Evolutionary conservation across 108 stramenopile species (phyloP).

Genomic region (Mediolabrus comicus): DNA sequence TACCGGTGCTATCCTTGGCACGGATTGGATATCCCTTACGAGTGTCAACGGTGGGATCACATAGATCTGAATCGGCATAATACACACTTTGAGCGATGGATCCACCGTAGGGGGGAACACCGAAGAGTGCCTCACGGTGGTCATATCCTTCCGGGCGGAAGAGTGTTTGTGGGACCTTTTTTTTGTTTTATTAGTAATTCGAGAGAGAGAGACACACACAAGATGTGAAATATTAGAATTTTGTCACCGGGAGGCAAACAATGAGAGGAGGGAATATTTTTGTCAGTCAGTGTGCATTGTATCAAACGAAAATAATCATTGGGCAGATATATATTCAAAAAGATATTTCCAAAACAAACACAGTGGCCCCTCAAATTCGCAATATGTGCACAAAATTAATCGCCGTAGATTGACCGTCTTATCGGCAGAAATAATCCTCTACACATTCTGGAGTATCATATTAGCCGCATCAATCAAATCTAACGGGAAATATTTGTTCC

Average conservation of each 20-base stretch:
- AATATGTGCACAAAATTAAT: not conserved
- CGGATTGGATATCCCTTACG: slow-evolving; percentile 66
- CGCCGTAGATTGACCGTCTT: not conserved
- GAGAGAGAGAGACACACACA: not conserved
- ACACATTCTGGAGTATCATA: not conserved
- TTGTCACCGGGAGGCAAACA: not conserved
- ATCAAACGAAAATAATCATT: not conserved
- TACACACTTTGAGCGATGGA: slow-evolving; percentile 85
- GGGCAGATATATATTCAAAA: not conserved
- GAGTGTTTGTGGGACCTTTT: slow-evolving; percentile 55
- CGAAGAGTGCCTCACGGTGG: slow-evolving; percentile 93
- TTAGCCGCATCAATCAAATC: too few species aligned
- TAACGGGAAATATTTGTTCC: too few species aligned
- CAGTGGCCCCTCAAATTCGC: not conserved
- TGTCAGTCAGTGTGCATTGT: not conserved
- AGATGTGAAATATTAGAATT: not conserved
- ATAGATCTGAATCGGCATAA: slow-evolving; percentile 74
- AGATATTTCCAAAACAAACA: not conserved
- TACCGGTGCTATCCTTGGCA: slow-evolving; percentile 46
- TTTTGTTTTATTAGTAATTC: too few species aligned
- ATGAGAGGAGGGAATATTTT: too few species aligned
- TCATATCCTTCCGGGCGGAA: slow-evolving; percentile 75
- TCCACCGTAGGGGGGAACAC: slow-evolving; percentile 89
- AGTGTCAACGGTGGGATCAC: slow-evolving; percentile 58
- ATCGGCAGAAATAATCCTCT: not conserved